Percentiles rank a stretch among this genome's conserved stretches.
Conservation (phyloP, 192 early-diverging fungal genomes). For the Coemansia sp. region DNA sequence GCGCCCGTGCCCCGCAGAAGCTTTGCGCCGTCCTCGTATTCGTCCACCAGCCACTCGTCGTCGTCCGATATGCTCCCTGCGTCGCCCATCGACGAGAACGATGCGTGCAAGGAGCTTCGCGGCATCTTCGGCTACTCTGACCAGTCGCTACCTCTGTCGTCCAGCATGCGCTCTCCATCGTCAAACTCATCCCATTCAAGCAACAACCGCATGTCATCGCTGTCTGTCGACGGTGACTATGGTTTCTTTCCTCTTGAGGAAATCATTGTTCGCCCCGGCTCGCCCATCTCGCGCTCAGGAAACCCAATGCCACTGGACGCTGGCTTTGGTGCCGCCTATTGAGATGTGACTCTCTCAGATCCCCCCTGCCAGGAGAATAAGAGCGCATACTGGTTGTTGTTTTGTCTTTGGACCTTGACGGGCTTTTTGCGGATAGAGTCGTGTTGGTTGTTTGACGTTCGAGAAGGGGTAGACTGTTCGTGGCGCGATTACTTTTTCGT, state of each 20-base stretch:
- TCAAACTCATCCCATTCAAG: constrained; percentile 14
- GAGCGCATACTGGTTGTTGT: too few relatives aligned
- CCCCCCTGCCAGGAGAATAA: too few relatives aligned
- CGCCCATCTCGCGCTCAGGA: constrained; percentile 44
- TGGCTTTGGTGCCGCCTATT: constrained; percentile 39
- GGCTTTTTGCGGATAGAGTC: too few relatives aligned
- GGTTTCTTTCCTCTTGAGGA: constrained; percentile 46
- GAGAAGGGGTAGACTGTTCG: too few relatives aligned
- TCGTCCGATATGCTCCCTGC: constrained; percentile 14
- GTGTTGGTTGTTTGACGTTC: too few relatives aligned
- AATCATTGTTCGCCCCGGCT: constrained; percentile 33
- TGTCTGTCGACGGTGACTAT: constrained; percentile 14
- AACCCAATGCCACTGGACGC: constrained; percentile 49
- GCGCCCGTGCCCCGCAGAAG: constrained; percentile 42
- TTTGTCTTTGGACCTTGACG: too few relatives aligned
- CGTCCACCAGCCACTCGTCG: constrained; percentile 14
- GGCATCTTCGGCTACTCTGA: constrained; percentile 41
- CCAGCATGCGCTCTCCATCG: constrained; percentile 36
- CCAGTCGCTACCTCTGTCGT: background rate
- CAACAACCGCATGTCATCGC: constrained; percentile 1
- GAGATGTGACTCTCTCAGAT: too few relatives aligned
- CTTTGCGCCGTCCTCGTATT: constrained; percentile 1
- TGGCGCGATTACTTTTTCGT: too few relatives aligned
- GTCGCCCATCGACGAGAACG: constrained; percentile 34
- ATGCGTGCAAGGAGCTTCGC: constrained; percentile 49